These are phyloP conservation scores for Venturia aucupariae DNA, from an alignment of 2,329 filamentous ascomycete species.

Conservation along the genomic window DNA sequence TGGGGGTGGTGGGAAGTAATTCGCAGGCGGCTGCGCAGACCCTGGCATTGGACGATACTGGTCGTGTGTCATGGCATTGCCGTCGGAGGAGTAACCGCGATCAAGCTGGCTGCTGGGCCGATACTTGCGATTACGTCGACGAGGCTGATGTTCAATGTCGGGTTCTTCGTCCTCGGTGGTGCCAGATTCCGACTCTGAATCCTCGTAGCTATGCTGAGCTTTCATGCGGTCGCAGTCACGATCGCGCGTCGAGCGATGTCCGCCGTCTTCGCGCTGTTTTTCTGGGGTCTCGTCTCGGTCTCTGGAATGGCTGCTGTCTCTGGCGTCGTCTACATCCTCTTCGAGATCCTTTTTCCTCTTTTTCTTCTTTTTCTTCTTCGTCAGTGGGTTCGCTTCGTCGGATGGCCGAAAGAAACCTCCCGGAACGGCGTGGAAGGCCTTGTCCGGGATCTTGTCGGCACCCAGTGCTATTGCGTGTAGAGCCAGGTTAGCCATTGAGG, in stretches of 20 bases:
- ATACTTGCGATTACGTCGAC: constrained; percentile 5
- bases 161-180: constrained; percentile 5
- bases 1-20: constrained; percentile 11
- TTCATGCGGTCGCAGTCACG: not conserved
- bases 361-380: constrained; percentile 11
- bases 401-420: constrained; percentile 11
- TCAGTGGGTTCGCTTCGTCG: constrained; percentile 8
- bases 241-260: not conserved
- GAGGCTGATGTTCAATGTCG: not conserved
- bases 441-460: constrained; percentile 14
- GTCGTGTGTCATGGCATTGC: constrained; percentile 9
- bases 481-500: constrained; percentile 11
- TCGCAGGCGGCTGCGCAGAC: not conserved
- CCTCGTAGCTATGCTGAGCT: not conserved
- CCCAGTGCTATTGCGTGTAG: constrained; percentile 12
- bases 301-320: not conserved
- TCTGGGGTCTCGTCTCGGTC: not conserved
- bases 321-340: not conserved
- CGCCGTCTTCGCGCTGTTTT: not conserved
- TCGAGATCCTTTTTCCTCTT: constrained; percentile 5
- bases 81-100: constrained; percentile 11
- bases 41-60: not conserved
- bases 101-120: constrained; percentile 1
- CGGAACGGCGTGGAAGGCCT: constrained; percentile 12
- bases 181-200: constrained; percentile 1